Evolutionary conservation across 75 land plant species (phyloP), one percentile per base, ranked within the genome.

Genomic region (Selaginella moellendorffii): DNA sequence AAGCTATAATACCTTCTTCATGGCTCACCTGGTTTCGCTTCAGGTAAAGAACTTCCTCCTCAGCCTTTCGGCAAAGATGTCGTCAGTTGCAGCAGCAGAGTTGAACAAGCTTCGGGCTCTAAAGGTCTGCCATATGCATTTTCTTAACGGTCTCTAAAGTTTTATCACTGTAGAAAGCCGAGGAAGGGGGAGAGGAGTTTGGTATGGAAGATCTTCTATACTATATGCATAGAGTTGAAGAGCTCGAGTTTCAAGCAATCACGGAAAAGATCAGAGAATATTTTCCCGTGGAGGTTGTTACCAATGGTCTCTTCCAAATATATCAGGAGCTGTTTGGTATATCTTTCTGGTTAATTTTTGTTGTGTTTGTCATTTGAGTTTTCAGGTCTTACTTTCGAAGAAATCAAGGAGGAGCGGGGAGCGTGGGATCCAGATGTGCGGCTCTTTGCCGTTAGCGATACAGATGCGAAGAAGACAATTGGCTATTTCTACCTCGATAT

Each of bases 401-500:
- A 79, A 69, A 1, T 1, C 29, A 68, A 77, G 62, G 21, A 54
- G 42, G 83, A 72, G 64, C 65, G 74, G 53, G 77, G 77, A 19
- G 87, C 87, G 31, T 93, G 98, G 98, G 82, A 88, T 69, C 61
- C 58, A 53, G 82, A 86, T 64, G 98, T 93, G 42, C 77, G 61
- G 0, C 66, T 80, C 22, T 83, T 73, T 64, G 77, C 96, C 46
- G 87, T 82, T 66, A 46, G 64, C 27, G 87, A 93, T 63, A 62
- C 72, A 24, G 85, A 63, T 53, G 76, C 83, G 59, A 62, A 65
- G 74, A 80, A 85, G 36, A 70, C 73, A 8, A 60, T 93, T 64
- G 98, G 96, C 51, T 81, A 81, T 67, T 79, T 88, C 63, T 93
- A 83, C 71, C 77, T 88, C 63, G 98, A 88, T 65, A 31, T 88